These are phyloP conservation scores for Funneliformis geosporum DNA, from an alignment of 192 early-diverging fungal species.

Conservation along the genomic window DNA sequence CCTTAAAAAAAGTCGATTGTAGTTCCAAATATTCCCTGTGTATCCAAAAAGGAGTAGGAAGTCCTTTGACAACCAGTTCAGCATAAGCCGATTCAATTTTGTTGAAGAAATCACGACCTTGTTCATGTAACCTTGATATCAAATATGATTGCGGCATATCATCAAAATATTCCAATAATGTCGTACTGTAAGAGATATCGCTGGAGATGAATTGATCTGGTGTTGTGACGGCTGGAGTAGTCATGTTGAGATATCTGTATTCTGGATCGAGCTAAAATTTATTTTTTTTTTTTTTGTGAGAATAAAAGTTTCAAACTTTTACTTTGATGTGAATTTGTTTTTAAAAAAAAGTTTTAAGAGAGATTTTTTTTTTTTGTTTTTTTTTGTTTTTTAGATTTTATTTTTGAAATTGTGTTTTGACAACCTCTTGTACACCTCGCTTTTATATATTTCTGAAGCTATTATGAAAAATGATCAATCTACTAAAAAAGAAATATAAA, in stretches of 20 bases:
- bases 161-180: not conserved
- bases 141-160: not conserved
- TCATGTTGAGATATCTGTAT: no score
- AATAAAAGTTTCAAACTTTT: not conserved
- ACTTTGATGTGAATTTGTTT: not conserved
- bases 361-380: not conserved
- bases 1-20: not conserved
- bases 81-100: not conserved
- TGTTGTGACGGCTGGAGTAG: not conserved
- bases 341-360: no score
- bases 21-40: not conserved
- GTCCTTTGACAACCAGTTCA: not conserved
- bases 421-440: not conserved
- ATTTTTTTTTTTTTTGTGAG: no score
- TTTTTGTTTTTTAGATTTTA: not conserved
- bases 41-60: not conserved
- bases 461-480: not conserved
- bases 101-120: not conserved
- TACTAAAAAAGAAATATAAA: not conserved
- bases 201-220: no score
- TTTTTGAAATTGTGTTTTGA: slow-evolving; percentile 5
- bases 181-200: no score
- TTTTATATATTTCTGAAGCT: slow-evolving; percentile 5
- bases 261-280: no score
- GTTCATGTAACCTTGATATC: not conserved